A percentile compares a stretch with the other conserved stretches of the same genome.
Evolutionary conservation across 2,329 filamentous ascomycete species (phyloP).

Genomic region (Exserohilum rostratum): DNA sequence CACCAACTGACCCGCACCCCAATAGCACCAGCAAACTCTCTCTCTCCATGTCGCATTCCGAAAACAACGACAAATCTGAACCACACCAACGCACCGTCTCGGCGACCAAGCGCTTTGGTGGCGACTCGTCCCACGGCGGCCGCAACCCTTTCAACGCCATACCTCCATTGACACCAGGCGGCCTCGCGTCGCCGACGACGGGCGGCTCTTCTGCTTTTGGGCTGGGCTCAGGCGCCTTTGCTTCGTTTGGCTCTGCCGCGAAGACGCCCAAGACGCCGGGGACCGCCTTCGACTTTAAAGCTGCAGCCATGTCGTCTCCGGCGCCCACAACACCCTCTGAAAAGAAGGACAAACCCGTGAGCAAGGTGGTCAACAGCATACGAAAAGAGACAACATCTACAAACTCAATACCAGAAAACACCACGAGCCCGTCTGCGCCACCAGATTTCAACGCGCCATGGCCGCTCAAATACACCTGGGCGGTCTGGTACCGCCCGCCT

Average conservation of each 20-base stretch:
- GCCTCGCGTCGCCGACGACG: slow-evolving; percentile 74
- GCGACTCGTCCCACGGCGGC: slow-evolving; percentile 76
- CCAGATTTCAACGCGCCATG: slow-evolving; percentile 47
- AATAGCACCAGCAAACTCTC: slow-evolving; percentile 86
- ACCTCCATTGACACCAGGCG: slow-evolving; percentile 69
- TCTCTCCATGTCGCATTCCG: slow-evolving; percentile 73
- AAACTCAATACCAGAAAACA: slow-evolving; percentile 33
- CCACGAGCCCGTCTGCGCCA: slow-evolving; percentile 49
- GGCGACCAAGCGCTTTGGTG: slow-evolving; percentile 76
- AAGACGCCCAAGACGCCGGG: slow-evolving; percentile 89
- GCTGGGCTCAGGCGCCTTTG: slow-evolving; percentile 92
- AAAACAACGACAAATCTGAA: slow-evolving; percentile 58
- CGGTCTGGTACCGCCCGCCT: slow-evolving; percentile 96
- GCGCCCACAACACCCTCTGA: slow-evolving; percentile 65
- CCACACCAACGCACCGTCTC: slow-evolving; percentile 66
- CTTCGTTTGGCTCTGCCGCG: slow-evolving; percentile 81
- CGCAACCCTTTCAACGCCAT: slow-evolving; percentile 80
- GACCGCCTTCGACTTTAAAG: slow-evolving; percentile 78
- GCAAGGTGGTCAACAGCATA: slow-evolving; percentile 40
- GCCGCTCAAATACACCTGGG: slow-evolving; percentile 84
- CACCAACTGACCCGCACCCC: slow-evolving; percentile 38
- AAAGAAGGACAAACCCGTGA: slow-evolving; percentile 58
- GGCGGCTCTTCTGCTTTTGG: slow-evolving; percentile 88
- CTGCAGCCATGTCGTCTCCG: slow-evolving; percentile 54
- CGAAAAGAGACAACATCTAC: slow-evolving; percentile 44